Conservation (phyloP, 2,329 filamentous ascomycete genomes). For the Cordyceps farinosa region DNA sequence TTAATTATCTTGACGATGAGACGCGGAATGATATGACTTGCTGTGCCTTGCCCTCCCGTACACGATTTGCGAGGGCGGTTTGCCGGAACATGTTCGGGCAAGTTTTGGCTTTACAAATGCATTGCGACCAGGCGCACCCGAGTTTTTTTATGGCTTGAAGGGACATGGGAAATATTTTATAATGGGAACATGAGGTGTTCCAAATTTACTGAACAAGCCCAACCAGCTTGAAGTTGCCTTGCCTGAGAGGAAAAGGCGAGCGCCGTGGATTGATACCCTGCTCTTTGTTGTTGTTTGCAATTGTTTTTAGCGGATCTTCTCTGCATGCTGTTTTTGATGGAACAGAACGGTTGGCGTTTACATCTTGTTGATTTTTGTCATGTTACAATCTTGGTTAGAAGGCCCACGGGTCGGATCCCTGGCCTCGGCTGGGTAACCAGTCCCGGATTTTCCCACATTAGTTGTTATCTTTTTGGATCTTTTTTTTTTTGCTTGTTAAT, state of each 20-base stretch:
- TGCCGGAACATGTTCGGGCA: neutral
- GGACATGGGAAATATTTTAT: conserved; percentile 6
- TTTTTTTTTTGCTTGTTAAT: conserved; percentile 12
- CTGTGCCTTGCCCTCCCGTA: conserved; percentile 8
- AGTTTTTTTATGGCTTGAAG: conserved; percentile 11
- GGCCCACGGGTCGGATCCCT: neutral
- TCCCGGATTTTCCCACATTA: neutral
- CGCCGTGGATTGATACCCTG: conserved; percentile 19
- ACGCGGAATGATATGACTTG: conserved; percentile 11
- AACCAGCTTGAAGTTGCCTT: neutral
- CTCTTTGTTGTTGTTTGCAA: conserved; percentile 12
- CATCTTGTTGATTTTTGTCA: neutral
- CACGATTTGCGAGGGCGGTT: conserved; percentile 9
- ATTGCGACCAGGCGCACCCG: conserved; percentile 17
- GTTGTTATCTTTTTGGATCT: neutral
- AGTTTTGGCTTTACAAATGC: conserved; percentile 9
- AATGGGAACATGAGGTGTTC: neutral
- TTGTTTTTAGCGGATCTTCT: conserved; percentile 10
- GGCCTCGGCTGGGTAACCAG: neutral
- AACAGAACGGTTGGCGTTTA: conserved; percentile 16
- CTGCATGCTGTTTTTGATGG: conserved; percentile 13
- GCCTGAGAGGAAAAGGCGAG: neutral
- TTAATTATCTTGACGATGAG: neutral
- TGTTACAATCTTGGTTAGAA: conserved; percentile 11
- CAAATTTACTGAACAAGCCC: neutral